A percentile compares a stretch with the other conserved stretches of the same genome.
Evolutionary conservation across 768 basidiomycete species (phyloP).

Genomic region (Auricularia cornea): DNA sequence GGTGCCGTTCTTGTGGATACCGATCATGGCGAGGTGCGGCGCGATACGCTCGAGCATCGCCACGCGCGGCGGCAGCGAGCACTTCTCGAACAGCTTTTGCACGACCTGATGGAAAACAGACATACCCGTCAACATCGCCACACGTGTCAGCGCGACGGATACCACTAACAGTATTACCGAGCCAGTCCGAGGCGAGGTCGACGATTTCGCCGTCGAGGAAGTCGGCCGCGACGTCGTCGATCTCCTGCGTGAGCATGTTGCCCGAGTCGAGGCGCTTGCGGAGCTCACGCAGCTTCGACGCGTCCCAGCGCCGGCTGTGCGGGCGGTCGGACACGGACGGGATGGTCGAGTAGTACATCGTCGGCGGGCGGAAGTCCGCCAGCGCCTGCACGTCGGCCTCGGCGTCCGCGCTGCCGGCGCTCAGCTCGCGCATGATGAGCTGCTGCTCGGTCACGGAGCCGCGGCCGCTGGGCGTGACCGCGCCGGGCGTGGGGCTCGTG

Average conservation of each 20-base stretch:
- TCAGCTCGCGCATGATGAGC: conserved; percentile 92
- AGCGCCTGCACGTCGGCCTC: conserved; percentile 81
- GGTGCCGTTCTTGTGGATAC: conserved; percentile 98
- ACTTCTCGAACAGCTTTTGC: conserved; percentile 93
- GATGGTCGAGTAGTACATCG: conserved; percentile 94
- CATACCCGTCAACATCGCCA: neutral
- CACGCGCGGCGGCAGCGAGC: conserved; percentile 65
- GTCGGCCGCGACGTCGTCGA: conserved; percentile 84
- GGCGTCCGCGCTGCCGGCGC: conserved; percentile 64
- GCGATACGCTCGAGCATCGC: conserved; percentile 91
- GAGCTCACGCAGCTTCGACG: conserved; percentile 85
- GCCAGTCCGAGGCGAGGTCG: conserved; percentile 93
- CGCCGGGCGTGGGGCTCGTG: conserved; percentile 57
- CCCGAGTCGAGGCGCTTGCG: conserved; percentile 92
- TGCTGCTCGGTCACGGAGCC: conserved; percentile 87
- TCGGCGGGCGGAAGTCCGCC: conserved; percentile 88
- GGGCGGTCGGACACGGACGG: conserved; percentile 81
- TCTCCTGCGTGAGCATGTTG: conserved; percentile 72
- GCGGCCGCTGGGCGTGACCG: conserved; percentile 8
- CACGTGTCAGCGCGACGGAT: conserved; percentile 30
- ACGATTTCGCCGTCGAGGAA: conserved; percentile 92
- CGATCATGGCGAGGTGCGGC: conserved; percentile 93
- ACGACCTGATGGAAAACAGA: conserved; percentile 53
- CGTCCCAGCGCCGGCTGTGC: conserved; percentile 86
- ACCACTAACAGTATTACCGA: conserved; percentile 67